A percentile compares a stretch with the other conserved stretches of the same genome.
phyloP scores from a whole-genome alignment of 2,329 filamentous ascomycete species.

The Zalaria obscura region DNA sequence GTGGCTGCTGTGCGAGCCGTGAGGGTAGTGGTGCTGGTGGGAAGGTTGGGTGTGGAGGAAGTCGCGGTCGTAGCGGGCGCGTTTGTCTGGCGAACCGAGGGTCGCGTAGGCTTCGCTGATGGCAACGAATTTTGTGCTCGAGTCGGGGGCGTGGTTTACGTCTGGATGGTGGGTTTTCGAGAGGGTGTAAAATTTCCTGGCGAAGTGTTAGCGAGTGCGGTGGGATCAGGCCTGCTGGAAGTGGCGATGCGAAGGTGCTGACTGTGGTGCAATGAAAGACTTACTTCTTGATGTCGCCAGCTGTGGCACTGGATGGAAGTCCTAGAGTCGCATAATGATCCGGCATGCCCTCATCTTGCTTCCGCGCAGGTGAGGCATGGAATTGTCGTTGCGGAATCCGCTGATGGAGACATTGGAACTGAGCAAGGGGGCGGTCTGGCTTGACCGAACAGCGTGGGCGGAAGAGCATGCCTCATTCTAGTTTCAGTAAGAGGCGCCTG shows the following conservation, averaged over 20 bases:
- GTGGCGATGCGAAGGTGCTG: neutral
- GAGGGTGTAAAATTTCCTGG: slow-evolving; percentile 63
- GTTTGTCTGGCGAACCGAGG: slow-evolving; percentile 59
- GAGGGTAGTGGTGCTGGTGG: slow-evolving; percentile 32
- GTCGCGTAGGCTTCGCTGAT: slow-evolving; percentile 74
- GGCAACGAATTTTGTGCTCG: slow-evolving; percentile 62
- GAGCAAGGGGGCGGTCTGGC: neutral
- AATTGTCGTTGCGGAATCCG: slow-evolving; percentile 17
- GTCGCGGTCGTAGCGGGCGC: slow-evolving; percentile 68
- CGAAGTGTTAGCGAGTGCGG: too few species aligned
- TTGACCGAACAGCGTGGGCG: slow-evolving; percentile 1
- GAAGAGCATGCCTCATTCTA: slow-evolving; percentile 8
- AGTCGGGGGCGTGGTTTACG: slow-evolving; percentile 62
- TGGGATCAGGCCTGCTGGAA: slow-evolving; percentile 1
- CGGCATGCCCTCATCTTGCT: slow-evolving; percentile 22
- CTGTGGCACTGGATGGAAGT: slow-evolving; percentile 53
- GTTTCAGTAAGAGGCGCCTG: too few species aligned
- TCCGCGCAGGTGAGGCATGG: slow-evolving; percentile 27
- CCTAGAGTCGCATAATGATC: slow-evolving; percentile 77
- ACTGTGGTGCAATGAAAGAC: neutral
- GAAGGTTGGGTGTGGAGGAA: slow-evolving; percentile 26
- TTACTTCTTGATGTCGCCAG: slow-evolving; percentile 73
- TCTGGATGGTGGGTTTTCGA: slow-evolving; percentile 91
- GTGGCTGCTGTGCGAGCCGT: slow-evolving; percentile 38
- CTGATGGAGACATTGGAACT: neutral